Conservation (phyloP, 2,329 filamentous ascomycete genomes). For the Tolypocladium inflatum region DNA sequence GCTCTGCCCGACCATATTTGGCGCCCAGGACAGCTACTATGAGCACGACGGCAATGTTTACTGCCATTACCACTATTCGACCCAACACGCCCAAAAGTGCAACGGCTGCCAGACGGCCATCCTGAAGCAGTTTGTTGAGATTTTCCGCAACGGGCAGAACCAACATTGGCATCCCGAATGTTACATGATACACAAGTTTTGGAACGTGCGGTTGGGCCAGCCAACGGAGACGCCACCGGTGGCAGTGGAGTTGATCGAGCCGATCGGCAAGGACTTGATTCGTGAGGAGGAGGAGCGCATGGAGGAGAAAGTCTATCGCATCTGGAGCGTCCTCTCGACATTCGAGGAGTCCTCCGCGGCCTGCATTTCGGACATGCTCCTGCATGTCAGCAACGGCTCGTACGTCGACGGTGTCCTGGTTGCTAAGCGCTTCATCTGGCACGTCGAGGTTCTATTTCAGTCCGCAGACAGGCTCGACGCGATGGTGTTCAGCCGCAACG, state of each 20-base stretch:
- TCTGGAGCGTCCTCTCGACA: constrained; percentile 94
- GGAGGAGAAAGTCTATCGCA: constrained; percentile 95
- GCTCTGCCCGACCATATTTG: constrained; percentile 93
- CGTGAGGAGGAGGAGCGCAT: constrained; percentile 84
- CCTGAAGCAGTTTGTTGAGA: constrained; percentile 97
- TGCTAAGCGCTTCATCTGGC: constrained; percentile 91
- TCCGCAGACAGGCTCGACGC: constrained; percentile 79
- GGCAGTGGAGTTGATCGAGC: constrained; percentile 33
- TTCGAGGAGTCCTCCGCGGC: constrained; percentile 97
- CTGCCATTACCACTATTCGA: constrained; percentile 98
- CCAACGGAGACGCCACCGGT: constrained; percentile 41
- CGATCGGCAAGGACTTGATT: constrained; percentile 63
- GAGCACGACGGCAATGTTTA: constrained; percentile 95
- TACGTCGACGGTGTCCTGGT: constrained; percentile 93
- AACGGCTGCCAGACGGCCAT: constrained; percentile 97
- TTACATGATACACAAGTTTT: constrained; percentile 99
- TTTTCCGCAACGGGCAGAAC: constrained; percentile 94
- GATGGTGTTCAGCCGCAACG: constrained; percentile 56
- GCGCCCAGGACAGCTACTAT: constrained; percentile 96
- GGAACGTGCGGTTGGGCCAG: constrained; percentile 83
- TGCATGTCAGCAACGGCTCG: constrained; percentile 95
- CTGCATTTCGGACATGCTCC: constrained; percentile 97
- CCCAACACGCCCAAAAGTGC: constrained; percentile 89
- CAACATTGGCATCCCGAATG: constrained; percentile 99
- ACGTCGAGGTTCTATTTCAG: constrained; percentile 86